Conservation (phyloP, 1,139 yeast species). For the Zhuliangozyma parablackwelliae region DNA sequence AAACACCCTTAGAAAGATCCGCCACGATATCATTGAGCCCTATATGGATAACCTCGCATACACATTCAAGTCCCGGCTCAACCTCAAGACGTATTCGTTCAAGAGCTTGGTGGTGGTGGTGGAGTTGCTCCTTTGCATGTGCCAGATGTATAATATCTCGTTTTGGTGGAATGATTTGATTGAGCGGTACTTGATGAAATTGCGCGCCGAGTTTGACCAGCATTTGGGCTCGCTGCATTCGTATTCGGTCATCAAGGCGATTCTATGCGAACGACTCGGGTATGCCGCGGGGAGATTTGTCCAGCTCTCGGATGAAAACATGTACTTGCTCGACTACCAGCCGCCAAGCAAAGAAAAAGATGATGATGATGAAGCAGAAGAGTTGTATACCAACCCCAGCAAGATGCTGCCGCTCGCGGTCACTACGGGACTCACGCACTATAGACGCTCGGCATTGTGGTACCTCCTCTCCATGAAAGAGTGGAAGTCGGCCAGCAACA, state of each 20-base stretch:
- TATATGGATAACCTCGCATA: conserved; percentile 57
- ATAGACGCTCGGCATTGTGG: conserved; percentile 79
- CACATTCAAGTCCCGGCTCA: conserved; percentile 55
- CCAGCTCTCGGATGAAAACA: conserved; percentile 15
- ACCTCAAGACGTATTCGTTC: conserved; percentile 57
- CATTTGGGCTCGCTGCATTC: conserved; percentile 26
- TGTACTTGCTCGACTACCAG: conserved; percentile 9
- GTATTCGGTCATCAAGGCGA: conserved; percentile 27
- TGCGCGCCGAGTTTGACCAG: conserved; percentile 34
- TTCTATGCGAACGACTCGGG: conserved; percentile 40
- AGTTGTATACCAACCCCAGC: conserved; percentile 34
- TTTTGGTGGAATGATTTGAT: conserved; percentile 50
- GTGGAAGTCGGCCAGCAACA: conserved; percentile 45
- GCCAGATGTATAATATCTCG: conserved; percentile 32
- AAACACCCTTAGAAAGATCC: conserved; percentile 55
- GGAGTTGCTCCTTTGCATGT: conserved; percentile 53
- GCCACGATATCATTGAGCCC: conserved; percentile 62
- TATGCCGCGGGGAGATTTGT: conserved; percentile 31
- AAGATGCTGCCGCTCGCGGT: conserved; percentile 35
- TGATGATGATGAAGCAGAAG: conserved; percentile 13
- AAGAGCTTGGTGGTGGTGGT: conserved; percentile 40
- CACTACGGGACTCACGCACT: conserved; percentile 53
- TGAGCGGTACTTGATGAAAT: conserved; percentile 40
- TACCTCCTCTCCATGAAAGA: conserved; percentile 69
- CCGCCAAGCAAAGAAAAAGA: conserved; percentile 10